Evolutionary conservation across 2,329 filamentous ascomycete genomes (phyloP), one percentile per base, ranked within the genome.

Genomic region (Fusarium coffeatum): DNA sequence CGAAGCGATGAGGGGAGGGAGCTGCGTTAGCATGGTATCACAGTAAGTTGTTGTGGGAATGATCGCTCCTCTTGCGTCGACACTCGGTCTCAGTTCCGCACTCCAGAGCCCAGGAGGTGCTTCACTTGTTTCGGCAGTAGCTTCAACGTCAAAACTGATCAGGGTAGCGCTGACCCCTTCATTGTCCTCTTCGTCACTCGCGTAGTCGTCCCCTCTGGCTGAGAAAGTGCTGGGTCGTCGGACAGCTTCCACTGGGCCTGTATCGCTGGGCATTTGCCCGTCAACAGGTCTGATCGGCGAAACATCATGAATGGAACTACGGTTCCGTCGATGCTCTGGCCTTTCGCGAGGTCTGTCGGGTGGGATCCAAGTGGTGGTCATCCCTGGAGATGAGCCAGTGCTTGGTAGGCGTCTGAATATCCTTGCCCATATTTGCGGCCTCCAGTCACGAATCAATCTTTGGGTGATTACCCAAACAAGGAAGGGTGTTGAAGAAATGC

Each of bases 61-160:
- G 18, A 68, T 57, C 15, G 56, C 54, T 15, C 66, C 58, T 43
- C 76, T 75, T 16, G 76, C 50, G 37, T 83, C 80, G 5, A 78
- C 76, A 63, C 84, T 88, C 5, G 87, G 86, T 1, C 87, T 83
- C 20, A 89, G 76, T 72, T 89, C 87, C 15, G 87, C 87, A 6
- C 85, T 87, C 87, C 87, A 89, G 3, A 86, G 75, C 16, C 85
- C 87, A 3, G 84, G 79, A 2, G 84, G 84, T 5, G 82, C 81
- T 49, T 87, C 85, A 5, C 80, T 82, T 1, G 85, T 56, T 48
- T 88, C 87, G 6, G 83, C 87, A 6, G 83, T 85, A 1, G 87
- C 84, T 66, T 89, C 87, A 28, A 89, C 86, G 59, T 89, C 87
- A 59, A 89, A 89, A 68, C 86, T 88, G 54, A 89, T 88, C 8